phyloP scores from a whole-genome alignment of 306 rosid genomes.

The Rosa rugosa region DNA sequence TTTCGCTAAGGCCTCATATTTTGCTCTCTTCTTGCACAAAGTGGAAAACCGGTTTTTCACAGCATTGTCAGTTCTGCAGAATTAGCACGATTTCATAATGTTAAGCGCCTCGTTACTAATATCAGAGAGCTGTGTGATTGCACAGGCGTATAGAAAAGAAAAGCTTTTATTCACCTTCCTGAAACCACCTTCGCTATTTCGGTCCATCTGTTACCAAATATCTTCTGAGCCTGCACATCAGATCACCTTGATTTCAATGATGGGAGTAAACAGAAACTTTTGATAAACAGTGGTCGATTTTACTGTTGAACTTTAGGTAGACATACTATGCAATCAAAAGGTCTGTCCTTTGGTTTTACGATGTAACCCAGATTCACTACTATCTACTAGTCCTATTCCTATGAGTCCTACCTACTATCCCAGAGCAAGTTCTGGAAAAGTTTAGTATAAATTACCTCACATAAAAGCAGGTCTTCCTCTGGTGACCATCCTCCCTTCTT shows the following conservation, averaged over 20 bases:
- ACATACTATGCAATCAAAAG: slow-evolving; percentile 1
- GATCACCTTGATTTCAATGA: slow-evolving; percentile 31
- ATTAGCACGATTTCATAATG: slow-evolving; percentile 4
- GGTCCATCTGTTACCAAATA: slow-evolving; percentile 98
- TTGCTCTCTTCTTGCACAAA: slow-evolving; percentile 96
- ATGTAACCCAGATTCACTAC: not conserved
- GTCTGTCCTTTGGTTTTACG: slow-evolving; percentile 14
- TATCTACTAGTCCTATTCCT: not conserved
- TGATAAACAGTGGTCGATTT: not conserved
- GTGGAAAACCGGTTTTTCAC: slow-evolving; percentile 97
- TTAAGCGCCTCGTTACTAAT: not conserved
- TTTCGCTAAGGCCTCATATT: slow-evolving; percentile 88
- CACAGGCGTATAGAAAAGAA: slow-evolving; percentile 9
- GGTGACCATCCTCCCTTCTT: slow-evolving; percentile 99
- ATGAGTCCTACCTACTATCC: not conserved
- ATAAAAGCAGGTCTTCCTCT: slow-evolving; percentile 92
- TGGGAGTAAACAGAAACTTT: slow-evolving; percentile 12
- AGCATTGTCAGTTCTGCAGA: slow-evolving; percentile 96
- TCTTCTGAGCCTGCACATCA: slow-evolving; percentile 80
- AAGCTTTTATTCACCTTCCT: slow-evolving; percentile 72
- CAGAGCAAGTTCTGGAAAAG: slow-evolving; percentile 2
- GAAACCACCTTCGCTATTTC: slow-evolving; percentile 99
- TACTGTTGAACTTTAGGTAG: not conserved
- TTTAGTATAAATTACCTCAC: slow-evolving; percentile 61
- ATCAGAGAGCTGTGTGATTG: not conserved